Evolutionary conservation across 2,329 filamentous ascomycete genomes (phyloP), one percentile per base, ranked within the genome.

Genomic region (Orbilia oligospora): DNA sequence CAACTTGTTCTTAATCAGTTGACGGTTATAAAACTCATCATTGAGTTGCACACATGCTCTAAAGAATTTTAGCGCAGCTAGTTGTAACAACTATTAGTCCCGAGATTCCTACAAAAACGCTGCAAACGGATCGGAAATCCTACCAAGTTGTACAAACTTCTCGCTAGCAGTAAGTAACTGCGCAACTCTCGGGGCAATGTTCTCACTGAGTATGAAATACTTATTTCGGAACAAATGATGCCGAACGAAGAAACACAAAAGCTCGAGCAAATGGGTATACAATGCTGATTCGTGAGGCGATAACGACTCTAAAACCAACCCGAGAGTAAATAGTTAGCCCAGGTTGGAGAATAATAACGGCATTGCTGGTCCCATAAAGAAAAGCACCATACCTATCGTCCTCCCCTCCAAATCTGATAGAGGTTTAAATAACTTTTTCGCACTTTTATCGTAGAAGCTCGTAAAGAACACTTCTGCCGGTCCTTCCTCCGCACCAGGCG

Each of bases 51-150:
- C 89, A 78, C 97, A 89, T 53, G 92, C 93, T 38, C 95, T 92
- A 86, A 98, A 95, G 85, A 97, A 97, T 83, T 97, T 96, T 81
- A 99, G 89, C 5, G 94, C 93, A 82, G 93, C 93, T 94, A 72
- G 3, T n/a, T 16, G 49, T 36, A 14, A 58, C 4, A 56, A 14
- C 22, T 82, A 48, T 69, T 20, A 64, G 10, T 77, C 18, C 33
- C 55, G 2, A 22, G 33, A 36, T 41, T n/a, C 24, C 51, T 5
- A 22, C 24, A 20, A 14, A 27, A 56, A 27, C 1, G 3, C 20
- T n/a, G 10, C 5, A 2, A 12, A 16, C 24, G 36, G 10, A 38
- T 36, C 20, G n/a, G 20, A 33, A n/a, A 49, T 86, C 91, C 85
- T 86, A 94, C 92, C 92, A 51, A 99, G 89, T 85, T 95, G 94